These are phyloP conservation scores for Penicillium samsonianum DNA, from an alignment of 495 filamentous ascomycete genomes.

Conservation along the genomic window DNA sequence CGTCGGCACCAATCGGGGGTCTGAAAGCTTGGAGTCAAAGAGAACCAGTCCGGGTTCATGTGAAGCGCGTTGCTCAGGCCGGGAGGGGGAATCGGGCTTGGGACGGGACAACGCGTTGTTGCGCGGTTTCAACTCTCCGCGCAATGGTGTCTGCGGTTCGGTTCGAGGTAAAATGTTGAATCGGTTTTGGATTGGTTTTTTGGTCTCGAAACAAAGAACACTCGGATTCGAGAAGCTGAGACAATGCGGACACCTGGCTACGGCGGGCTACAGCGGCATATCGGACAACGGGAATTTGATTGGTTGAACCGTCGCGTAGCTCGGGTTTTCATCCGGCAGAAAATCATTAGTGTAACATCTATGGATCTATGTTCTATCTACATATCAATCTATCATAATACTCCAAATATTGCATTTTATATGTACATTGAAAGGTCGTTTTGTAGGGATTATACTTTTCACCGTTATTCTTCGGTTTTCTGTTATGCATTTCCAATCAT, in stretches of 20 bases:
- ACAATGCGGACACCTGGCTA: constrained; percentile 1
- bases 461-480: background rate
- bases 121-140: background rate
- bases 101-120: background rate
- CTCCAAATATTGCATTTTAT: background rate
- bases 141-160: background rate
- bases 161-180: no score
- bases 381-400: background rate
- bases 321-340: background rate
- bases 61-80: constrained; percentile 2
- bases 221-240: constrained; percentile 3
- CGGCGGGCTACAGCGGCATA: background rate
- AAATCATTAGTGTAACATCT: background rate
- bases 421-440: background rate
- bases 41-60: background rate
- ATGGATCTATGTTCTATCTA: background rate
- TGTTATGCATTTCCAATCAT: background rate
- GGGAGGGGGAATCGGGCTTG: background rate
- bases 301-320: background rate
- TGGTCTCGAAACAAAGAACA: constrained; percentile 6
- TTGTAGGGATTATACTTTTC: background rate
- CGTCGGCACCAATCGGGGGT: background rate
- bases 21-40: background rate
- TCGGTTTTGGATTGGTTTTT: background rate
- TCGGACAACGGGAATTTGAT: background rate